Evolutionary conservation across 441 rosid genomes (phyloP).

Genomic region (Syzygium syzygioides): DNA sequence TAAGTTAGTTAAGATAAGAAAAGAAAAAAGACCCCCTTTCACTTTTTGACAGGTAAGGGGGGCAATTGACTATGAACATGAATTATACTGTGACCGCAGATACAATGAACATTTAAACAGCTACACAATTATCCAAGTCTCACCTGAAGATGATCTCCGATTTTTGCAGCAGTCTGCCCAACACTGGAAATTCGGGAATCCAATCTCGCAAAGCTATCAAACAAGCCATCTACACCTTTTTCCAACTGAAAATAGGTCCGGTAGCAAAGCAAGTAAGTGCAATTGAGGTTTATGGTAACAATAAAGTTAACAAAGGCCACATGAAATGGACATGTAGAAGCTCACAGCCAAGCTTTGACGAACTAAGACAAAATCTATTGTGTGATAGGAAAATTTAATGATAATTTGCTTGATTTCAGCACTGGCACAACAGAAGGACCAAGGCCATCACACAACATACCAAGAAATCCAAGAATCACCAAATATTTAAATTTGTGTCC

Average conservation of each 20-base stretch:
- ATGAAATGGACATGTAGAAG: background rate
- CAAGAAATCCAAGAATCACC: background rate
- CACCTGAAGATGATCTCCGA: slow-evolving; percentile 99
- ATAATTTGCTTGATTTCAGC: background rate
- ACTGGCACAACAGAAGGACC: background rate
- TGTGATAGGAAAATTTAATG: background rate
- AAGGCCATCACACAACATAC: background rate
- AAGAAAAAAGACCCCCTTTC: background rate
- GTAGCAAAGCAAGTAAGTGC: background rate
- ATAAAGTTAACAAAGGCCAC: background rate
- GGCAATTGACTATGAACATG: background rate
- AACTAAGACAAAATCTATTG: background rate
- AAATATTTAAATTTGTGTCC: background rate
- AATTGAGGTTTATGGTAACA: background rate
- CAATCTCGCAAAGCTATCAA: slow-evolving; percentile 96
- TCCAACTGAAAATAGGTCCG: slow-evolving; percentile 54
- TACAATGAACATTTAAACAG: background rate
- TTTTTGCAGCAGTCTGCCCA: slow-evolving; percentile 99
- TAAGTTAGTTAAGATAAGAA: background rate
- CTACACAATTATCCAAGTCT: background rate
- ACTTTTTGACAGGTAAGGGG: background rate
- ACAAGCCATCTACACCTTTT: slow-evolving; percentile 94
- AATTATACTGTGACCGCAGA: background rate
- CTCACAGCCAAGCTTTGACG: background rate
- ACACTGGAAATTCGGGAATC: slow-evolving; percentile 99